phyloP scores from a whole-genome alignment of 1,139 yeast species.

The Candida glucosophila region DNA sequence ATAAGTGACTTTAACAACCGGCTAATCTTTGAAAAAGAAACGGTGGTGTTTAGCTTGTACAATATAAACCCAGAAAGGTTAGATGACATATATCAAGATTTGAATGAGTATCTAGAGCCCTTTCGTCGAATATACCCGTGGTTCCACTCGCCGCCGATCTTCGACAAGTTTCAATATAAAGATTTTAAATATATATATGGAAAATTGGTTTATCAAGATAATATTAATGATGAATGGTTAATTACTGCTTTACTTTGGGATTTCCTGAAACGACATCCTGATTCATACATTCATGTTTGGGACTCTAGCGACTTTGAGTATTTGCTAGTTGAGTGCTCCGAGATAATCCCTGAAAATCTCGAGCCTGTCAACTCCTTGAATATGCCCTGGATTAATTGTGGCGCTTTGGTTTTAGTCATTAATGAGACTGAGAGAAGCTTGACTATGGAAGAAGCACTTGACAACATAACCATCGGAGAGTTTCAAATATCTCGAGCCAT shows the following conservation, averaged over 20 bases:
- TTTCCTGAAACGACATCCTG: constrained; percentile 16
- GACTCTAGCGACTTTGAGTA: constrained; percentile 51
- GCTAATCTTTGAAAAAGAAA: constrained; percentile 3
- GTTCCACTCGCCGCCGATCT: constrained; percentile 3
- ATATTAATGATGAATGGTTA: constrained; percentile 38
- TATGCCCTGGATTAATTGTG: constrained; percentile 36
- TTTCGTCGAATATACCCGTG: constrained; percentile 35
- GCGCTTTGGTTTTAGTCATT: constrained; percentile 20
- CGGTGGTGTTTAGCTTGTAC: constrained; percentile 4
- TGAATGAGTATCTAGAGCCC: constrained; percentile 19
- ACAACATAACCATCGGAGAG: constrained; percentile 15
- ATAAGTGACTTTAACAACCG: constrained; percentile 2
- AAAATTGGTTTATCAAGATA: constrained; percentile 32
- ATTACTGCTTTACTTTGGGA: constrained; percentile 30
- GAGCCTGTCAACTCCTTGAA: constrained; percentile 30
- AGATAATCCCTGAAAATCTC: constrained; percentile 35
- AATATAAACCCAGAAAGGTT: constrained; percentile 2
- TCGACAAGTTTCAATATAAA: constrained; percentile 2
- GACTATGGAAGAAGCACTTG: constrained; percentile 20
- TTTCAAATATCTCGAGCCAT: constrained; percentile 12
- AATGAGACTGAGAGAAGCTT: constrained; percentile 17
- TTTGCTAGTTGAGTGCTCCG: constrained; percentile 40
- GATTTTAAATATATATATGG: constrained; percentile 30
- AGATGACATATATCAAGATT: constrained; percentile 1
- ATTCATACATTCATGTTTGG: constrained; percentile 37